Evolutionary conservation across 306 rosid species (phyloP), one percentile per base, ranked within the genome.

Genomic region (Ormosia emarginata): DNA sequence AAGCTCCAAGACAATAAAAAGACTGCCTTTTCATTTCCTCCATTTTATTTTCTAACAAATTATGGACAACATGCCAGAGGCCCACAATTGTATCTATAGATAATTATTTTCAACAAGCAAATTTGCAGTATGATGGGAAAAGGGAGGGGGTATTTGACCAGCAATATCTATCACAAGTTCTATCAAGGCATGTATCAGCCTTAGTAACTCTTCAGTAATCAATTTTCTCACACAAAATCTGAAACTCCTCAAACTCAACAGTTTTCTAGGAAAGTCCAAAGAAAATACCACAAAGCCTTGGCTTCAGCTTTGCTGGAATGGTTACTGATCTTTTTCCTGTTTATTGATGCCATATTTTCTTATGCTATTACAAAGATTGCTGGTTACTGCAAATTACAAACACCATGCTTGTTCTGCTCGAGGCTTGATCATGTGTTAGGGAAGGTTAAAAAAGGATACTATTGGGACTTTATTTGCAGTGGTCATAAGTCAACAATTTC

Each of bases 401-500:
- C 77, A 4, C 99, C 99, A 0, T 95, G 99, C 78, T 50, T 93
- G 32, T 79, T 95, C 37, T 95, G 99, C 89, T 95, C 99, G 2
- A 91, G 99, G 76, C 93, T 95, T 15, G 99, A 95, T n/a, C n/a
- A n/a, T n/a, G n/a, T n/a, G n/a, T n/a, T n/a, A n/a, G n/a, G n/a
- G n/a, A n/a, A n/a, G n/a, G n/a, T n/a, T n/a, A n/a, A n/a, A n/a
- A n/a, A n/a, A n/a, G n/a, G n/a, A n/a, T n/a, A n/a, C n/a, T n/a
- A n/a, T n/a, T n/a, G n/a, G n/a, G n/a, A n/a, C n/a, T n/a, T n/a
- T n/a, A n/a, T n/a, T n/a, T n/a, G n/a, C n/a, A n/a, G n/a, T n/a
- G n/a, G n/a, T n/a, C n/a, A n/a, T n/a, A n/a, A n/a, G n/a, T n/a
- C n/a, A n/a, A n/a, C n/a, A n/a, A n/a, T n/a, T n/a, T n/a, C n/a